Base-by-base conservation (phyloP, 495 filamentous ascomycete genomes). In the Aspergillus haitiensis region DNA sequence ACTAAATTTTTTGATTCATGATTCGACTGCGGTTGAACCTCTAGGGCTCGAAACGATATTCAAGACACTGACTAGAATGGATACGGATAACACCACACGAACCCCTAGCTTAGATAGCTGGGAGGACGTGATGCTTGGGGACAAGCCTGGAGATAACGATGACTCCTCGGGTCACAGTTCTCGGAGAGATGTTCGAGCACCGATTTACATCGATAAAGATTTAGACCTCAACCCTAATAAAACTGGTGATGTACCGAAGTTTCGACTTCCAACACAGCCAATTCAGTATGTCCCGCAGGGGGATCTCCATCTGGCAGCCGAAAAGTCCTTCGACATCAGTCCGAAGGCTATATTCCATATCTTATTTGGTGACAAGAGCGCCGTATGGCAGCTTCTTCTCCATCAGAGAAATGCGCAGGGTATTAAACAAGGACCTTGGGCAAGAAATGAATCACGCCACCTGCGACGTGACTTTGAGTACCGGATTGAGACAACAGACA, bases 331-430 rank as follows among this genome's bases (percentile, higher is more conserved):
- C 64, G 88, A 94, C 58, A 82, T 98, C 52, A 93, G 88, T 61
- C 85, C 94, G 13, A 97, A 98, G 71, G 91, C 92, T 1, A 81
- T 97, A 35, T 98, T 97, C 72, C 94, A 98, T 67, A 88, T 97
- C 9, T 81, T 98, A 55, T 98, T 97, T 66, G 94, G 94, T 33
- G 94, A 98, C 70, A 95, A 90, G 72, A 93, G 89, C 74, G 88
- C 91, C 44, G 86, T 98, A 36, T 98, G 96, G 81, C 93, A 95
- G 66, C 86, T 90, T 62, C 79, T 98, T 18, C 92, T 97, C 66
- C 87, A 90, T 64, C 91, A 96, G 72, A 84, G 91, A 53, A 84
- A 86, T 71, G 92, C 91, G 13, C 82, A 86, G 72, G 82, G 89
- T 21, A 85, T 89, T 64, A 84, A 87, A n/a, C 95, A 97, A 75